A percentile compares a stretch with the other conserved stretches of the same genome.
phyloP scores from a whole-genome alignment of 441 rosid species.

The Iberis amara region DNA sequence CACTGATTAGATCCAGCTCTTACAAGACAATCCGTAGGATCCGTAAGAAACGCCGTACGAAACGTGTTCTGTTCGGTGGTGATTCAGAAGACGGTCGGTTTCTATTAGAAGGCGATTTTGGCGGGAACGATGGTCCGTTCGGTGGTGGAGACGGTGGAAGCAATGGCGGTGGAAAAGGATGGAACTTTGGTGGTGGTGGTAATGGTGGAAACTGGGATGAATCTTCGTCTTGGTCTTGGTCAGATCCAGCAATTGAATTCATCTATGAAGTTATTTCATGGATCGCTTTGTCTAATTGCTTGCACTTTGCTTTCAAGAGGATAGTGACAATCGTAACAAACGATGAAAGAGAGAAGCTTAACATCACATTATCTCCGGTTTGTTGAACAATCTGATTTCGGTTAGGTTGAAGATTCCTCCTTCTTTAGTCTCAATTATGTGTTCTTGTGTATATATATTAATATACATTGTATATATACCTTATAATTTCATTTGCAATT shows the following conservation, averaged over 20 bases:
- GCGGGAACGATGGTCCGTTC: conserved; percentile 46
- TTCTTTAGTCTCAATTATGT: too few species aligned
- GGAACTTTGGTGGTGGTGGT: conserved; percentile 35
- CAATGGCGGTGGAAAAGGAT: conserved; percentile 28
- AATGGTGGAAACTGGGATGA: conserved; percentile 64
- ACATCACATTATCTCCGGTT: conserved; percentile 40
- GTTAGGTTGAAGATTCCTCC: too few species aligned
- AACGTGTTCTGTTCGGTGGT: conserved; percentile 39
- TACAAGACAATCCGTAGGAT: conserved; percentile 41
- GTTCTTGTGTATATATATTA: conserved; percentile 14
- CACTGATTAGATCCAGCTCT: conserved; percentile 44
- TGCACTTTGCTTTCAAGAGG: conserved; percentile 79
- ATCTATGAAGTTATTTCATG: conserved; percentile 83
- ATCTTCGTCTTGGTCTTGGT: conserved; percentile 43
- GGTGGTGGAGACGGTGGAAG: conserved; percentile 55
- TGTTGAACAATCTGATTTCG: conserved; percentile 38
- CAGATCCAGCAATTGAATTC: conserved; percentile 57
- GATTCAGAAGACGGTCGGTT: conserved; percentile 45
- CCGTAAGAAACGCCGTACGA: conserved; percentile 52
- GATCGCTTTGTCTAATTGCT: conserved; percentile 79
- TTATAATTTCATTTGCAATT: conserved; percentile 8
- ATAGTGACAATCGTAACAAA: conserved; percentile 39
- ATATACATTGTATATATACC: conserved; percentile 16
- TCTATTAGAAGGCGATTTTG: conserved; percentile 42
- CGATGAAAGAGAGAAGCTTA: conserved; percentile 51